Percentiles rank a stretch among this genome's conserved stretches.
phyloP scores from a whole-genome alignment of 2,329 filamentous ascomycete genomes.

The Aspergillus sp. region DNA sequence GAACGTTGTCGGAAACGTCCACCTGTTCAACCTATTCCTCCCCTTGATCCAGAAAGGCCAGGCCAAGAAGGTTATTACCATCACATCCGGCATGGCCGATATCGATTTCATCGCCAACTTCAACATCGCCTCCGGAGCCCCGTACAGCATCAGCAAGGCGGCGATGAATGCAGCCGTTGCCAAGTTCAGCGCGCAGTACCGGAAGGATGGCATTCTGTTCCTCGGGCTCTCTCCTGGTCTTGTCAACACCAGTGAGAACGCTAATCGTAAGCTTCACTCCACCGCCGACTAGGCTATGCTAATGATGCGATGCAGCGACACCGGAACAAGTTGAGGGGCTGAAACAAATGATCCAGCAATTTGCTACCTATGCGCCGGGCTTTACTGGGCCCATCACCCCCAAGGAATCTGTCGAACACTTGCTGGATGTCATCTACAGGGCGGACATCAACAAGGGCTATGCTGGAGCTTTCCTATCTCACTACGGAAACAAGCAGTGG shows the following conservation, averaged over 20 bases:
- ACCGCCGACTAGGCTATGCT: slow-evolving; percentile 20
- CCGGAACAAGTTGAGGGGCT: background rate
- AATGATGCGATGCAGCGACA: background rate
- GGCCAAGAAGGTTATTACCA: slow-evolving; percentile 59
- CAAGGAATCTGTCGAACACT: slow-evolving; percentile 41
- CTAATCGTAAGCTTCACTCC: slow-evolving; percentile 26
- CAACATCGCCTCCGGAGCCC: slow-evolving; percentile 38
- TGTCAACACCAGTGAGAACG: slow-evolving; percentile 50
- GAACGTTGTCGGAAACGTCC: slow-evolving; percentile 59
- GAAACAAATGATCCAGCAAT: slow-evolving; percentile 30
- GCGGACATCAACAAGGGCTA: slow-evolving; percentile 48
- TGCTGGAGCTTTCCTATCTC: slow-evolving; percentile 59
- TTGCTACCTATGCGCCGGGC: slow-evolving; percentile 46
- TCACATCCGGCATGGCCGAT: slow-evolving; percentile 57
- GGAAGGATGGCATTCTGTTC: slow-evolving; percentile 57
- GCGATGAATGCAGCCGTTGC: slow-evolving; percentile 58
- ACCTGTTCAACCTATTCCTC: slow-evolving; percentile 58
- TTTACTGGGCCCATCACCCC: slow-evolving; percentile 44
- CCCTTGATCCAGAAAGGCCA: slow-evolving; percentile 57
- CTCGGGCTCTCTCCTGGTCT: slow-evolving; percentile 57
- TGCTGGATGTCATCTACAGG: slow-evolving; percentile 39
- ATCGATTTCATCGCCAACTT: slow-evolving; percentile 46
- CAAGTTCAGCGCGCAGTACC: slow-evolving; percentile 59
- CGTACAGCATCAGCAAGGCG: slow-evolving; percentile 58
- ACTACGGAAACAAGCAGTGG: slow-evolving; percentile 50